Percentiles rank a stretch among this genome's conserved stretches.
Evolutionary conservation across 805 yeast genomes (phyloP).

Genomic region (Lachancea mirantina): DNA sequence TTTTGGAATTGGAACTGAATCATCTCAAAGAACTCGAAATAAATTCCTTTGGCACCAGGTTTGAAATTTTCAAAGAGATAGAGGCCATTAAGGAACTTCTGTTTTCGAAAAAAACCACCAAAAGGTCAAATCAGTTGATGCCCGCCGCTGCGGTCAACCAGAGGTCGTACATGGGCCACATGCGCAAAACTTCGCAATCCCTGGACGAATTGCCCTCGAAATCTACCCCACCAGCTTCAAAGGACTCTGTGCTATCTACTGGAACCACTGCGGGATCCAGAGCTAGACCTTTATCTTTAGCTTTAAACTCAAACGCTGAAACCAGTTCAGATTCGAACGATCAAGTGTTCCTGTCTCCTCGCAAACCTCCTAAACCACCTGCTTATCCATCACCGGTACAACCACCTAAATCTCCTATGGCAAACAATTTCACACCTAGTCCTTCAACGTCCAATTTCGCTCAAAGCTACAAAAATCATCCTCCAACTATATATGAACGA

Average conservation of each 20-base stretch:
- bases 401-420: slow-evolving; percentile 29
- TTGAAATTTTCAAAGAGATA: slow-evolving; percentile 84
- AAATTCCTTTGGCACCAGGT: slow-evolving; percentile 88
- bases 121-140: slow-evolving; percentile 27
- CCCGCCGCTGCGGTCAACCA: slow-evolving; percentile 36
- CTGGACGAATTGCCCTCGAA: slow-evolving; percentile 11
- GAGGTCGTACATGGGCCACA: slow-evolving; percentile 9
- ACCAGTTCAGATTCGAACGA: slow-evolving; percentile 17
- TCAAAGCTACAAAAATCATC: slow-evolving; percentile 17
- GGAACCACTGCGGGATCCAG: slow-evolving; percentile 2
- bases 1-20: slow-evolving; percentile 77
- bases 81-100: slow-evolving; percentile 45
- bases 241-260: slow-evolving; percentile 1
- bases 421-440: slow-evolving; percentile 8
- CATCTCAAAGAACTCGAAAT: slow-evolving; percentile 90
- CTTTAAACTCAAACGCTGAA: slow-evolving; percentile 5
- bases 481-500: slow-evolving; percentile 24
- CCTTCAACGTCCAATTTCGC: slow-evolving; percentile 4
- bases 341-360: slow-evolving; percentile 51
- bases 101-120: slow-evolving; percentile 1
- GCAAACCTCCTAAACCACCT: slow-evolving; percentile 70
- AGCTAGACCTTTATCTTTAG: slow-evolving; percentile 12
- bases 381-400: slow-evolving; percentile 38
- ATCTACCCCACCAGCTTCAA: slow-evolving; percentile 9
- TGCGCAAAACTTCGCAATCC: slow-evolving; percentile 5